Evolutionary conservation across 2,329 filamentous ascomycete species (phyloP).

Genomic region (Colletotrichum tropicicola): DNA sequence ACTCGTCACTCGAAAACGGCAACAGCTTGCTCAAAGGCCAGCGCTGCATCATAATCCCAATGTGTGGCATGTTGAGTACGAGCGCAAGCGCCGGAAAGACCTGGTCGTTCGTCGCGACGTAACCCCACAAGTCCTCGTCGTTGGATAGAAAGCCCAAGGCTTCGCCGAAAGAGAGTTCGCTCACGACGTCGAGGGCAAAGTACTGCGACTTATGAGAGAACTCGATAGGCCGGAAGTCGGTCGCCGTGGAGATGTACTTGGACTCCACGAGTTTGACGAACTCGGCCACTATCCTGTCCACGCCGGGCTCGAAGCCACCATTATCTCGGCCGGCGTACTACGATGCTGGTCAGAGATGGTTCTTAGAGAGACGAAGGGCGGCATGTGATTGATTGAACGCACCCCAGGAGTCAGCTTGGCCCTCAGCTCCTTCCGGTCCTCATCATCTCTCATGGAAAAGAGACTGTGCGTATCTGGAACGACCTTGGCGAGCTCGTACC

Average conservation of each 20-base stretch:
- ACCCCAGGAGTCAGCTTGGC: constrained; percentile 30
- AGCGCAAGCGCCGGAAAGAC: constrained; percentile 28
- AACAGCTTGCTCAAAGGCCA: constrained; percentile 32
- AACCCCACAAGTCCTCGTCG: constrained; percentile 36
- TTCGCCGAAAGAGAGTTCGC: constrained; percentile 36
- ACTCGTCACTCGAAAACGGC: constrained; percentile 36
- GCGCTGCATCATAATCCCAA: constrained; percentile 34
- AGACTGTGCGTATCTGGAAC: constrained; percentile 26
- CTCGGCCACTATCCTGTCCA: constrained; percentile 13
- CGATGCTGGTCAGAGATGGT: background rate
- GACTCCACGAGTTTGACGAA: constrained; percentile 19
- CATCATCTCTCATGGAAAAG: constrained; percentile 31
- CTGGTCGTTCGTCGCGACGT: constrained; percentile 27
- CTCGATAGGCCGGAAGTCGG: constrained; percentile 20
- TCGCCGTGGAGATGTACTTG: constrained; percentile 12
- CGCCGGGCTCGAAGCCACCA: constrained; percentile 13
- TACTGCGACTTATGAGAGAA: constrained; percentile 26
- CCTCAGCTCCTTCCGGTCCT: constrained; percentile 23
- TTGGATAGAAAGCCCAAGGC: constrained; percentile 37
- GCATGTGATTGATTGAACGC: background rate
- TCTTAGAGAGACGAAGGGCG: too few species aligned
- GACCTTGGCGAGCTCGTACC: constrained; percentile 30
- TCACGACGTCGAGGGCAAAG: constrained; percentile 38
- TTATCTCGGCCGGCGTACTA: constrained; percentile 28
- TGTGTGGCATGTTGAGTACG: constrained; percentile 34